A percentile compares a stretch with the other conserved stretches of the same genome.
Evolutionary conservation across 305 asterid genomes (phyloP).

Genomic region (Fraxinus baroniana): DNA sequence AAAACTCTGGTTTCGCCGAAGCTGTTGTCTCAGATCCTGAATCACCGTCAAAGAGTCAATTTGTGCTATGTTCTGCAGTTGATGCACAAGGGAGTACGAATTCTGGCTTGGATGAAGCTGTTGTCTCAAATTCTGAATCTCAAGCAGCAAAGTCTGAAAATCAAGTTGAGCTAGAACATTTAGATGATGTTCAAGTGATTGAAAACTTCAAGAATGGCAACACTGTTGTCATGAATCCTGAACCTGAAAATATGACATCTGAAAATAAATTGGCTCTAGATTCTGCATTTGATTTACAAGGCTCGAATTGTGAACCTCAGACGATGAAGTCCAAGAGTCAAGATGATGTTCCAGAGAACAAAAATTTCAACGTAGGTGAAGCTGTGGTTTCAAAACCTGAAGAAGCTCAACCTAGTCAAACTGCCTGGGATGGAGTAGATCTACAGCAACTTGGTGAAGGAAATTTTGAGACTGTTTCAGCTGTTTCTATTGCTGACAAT

Average conservation of each 20-base stretch:
- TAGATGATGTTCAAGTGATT: background rate
- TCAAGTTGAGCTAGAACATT: constrained; percentile 4
- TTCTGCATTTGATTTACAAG: constrained; percentile 16
- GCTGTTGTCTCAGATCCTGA: constrained; percentile 5
- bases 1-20: constrained; percentile 2
- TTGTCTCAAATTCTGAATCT: constrained; percentile 2
- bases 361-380: background rate
- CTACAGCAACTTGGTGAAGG: constrained; percentile 21
- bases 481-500: constrained; percentile 11
- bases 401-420: constrained; percentile 8
- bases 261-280: constrained; percentile 5
- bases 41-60: background rate
- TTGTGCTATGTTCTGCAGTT: background rate
- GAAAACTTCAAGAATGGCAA: background rate
- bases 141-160: constrained; percentile 6
- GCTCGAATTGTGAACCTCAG: constrained; percentile 18
- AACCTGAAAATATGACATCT: background rate
- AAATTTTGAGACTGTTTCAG: background rate
- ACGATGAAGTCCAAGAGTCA: constrained; percentile 17
- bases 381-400: background rate
- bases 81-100: constrained; percentile 2
- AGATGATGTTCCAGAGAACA: constrained; percentile 20
- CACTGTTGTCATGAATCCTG: background rate
- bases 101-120: constrained; percentile 7
- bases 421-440: constrained; percentile 17